phyloP scores from a whole-genome alignment of 202 grass and related monocot species.

The Schoenoplectus triqueter region DNA sequence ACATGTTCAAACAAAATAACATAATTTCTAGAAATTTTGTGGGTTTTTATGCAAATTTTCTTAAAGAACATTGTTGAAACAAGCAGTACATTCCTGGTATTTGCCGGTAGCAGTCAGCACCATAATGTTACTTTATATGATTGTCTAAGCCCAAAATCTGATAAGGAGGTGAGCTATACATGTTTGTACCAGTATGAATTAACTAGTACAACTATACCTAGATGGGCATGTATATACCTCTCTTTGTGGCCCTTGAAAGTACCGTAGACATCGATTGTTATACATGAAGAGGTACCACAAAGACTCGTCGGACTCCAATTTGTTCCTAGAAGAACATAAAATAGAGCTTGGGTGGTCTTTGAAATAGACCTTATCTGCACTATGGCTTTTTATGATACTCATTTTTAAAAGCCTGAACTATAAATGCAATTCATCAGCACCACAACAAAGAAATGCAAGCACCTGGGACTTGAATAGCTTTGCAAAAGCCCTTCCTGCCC shows the following conservation, averaged over 20 bases:
- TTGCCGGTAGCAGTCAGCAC: not conserved
- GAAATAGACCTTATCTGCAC: conserved; percentile 85
- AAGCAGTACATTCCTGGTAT: not conserved
- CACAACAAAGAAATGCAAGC: not conserved
- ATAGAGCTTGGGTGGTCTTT: conserved; percentile 94
- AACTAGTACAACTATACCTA: conserved; percentile 4
- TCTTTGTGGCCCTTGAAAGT: conserved; percentile 97
- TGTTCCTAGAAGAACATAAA: conserved; percentile 90
- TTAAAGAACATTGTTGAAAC: too few relatives aligned
- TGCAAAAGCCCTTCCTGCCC: not conserved
- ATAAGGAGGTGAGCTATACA: not conserved
- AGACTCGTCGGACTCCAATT: conserved; percentile 71
- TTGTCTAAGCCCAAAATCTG: conserved; percentile 2
- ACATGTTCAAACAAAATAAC: too few relatives aligned
- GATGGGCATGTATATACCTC: conserved; percentile 46
- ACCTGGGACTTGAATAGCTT: not conserved
- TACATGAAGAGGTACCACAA: conserved; percentile 89
- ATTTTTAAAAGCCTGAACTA: conserved; percentile 74
- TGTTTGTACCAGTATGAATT: conserved; percentile 3
- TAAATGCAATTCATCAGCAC: conserved; percentile 9
- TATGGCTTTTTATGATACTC: conserved; percentile 93
- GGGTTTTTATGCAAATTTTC: too few relatives aligned
- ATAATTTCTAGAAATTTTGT: too few relatives aligned
- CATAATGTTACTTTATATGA: not conserved
- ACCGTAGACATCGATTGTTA: conserved; percentile 95